These are phyloP conservation scores for Pharus latifolius DNA, from an alignment of 176 grass and related monocot genomes.

Conservation along the genomic window DNA sequence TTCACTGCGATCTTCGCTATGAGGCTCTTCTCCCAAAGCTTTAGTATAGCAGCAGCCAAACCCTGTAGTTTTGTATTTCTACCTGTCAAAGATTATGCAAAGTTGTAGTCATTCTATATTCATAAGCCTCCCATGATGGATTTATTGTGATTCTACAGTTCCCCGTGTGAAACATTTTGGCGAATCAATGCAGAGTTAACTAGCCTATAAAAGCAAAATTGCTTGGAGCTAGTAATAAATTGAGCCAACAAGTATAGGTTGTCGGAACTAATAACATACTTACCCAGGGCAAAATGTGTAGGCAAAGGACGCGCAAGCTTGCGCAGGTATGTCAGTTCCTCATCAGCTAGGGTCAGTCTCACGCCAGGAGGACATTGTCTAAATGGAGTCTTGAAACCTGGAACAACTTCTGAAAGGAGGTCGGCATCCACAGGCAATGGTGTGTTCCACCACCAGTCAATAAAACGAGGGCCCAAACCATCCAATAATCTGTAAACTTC, in stretches of 20 bases:
- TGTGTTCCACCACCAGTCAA: conserved; percentile 94
- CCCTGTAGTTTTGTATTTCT: conserved; percentile 75
- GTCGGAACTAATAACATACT: background rate
- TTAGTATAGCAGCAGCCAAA: conserved; percentile 81
- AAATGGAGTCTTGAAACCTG: conserved; percentile 52
- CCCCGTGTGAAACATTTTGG: background rate
- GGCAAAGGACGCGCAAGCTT: conserved; percentile 65
- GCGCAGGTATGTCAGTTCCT: conserved; percentile 71
- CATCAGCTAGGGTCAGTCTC: conserved; percentile 43
- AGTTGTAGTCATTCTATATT: background rate
- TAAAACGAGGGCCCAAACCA: conserved; percentile 75
- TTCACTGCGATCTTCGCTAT: conserved; percentile 92
- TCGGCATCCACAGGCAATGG: conserved; percentile 93
- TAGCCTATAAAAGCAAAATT: background rate
- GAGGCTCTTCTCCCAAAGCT: conserved; percentile 88
- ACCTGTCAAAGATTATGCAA: conserved; percentile 35
- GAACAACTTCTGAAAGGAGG: conserved; percentile 57
- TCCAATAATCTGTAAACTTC: conserved; percentile 68
- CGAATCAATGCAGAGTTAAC: background rate
- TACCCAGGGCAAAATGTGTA: conserved; percentile 91
- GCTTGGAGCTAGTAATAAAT: background rate
- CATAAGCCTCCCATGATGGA: background rate
- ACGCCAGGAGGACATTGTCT: conserved; percentile 60
- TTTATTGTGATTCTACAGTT: background rate
- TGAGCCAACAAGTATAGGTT: background rate